Evolutionary conservation across 306 rosid species (phyloP).

Genomic region (Vigna radiata): DNA sequence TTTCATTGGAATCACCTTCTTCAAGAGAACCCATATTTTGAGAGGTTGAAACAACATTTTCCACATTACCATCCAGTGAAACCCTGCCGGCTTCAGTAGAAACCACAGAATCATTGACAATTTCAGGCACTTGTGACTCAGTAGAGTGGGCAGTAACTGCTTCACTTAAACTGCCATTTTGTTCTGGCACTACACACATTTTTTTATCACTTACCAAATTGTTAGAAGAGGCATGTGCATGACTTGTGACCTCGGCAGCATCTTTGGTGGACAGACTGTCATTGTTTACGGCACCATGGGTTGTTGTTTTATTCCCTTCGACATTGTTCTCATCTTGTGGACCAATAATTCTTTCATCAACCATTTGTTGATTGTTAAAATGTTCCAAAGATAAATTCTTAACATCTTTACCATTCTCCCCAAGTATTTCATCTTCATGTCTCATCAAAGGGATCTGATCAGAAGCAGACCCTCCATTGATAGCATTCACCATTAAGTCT

Average conservation of each 20-base stretch:
- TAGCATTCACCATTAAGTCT: slow-evolving; percentile 36
- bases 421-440: slow-evolving; percentile 46
- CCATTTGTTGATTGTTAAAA: slow-evolving; percentile 37
- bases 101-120: slow-evolving; percentile 47
- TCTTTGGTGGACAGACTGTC: slow-evolving; percentile 42
- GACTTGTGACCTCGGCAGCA: slow-evolving; percentile 31
- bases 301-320: slow-evolving; percentile 47
- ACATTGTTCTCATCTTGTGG: slow-evolving; percentile 50
- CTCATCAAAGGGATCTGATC: slow-evolving; percentile 45
- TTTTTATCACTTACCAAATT: slow-evolving; percentile 48
- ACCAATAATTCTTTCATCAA: slow-evolving; percentile 49
- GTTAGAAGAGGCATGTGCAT: slow-evolving; percentile 37
- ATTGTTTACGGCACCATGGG: slow-evolving; percentile 38
- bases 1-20: slow-evolving; percentile 76
- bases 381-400: slow-evolving; percentile 49
- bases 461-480: slow-evolving; percentile 50
- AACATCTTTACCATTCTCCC: slow-evolving; percentile 50
- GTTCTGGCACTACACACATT: slow-evolving; percentile 41
- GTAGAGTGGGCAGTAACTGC: slow-evolving; percentile 40
- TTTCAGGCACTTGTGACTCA: slow-evolving; percentile 49
- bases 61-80: slow-evolving; percentile 46
- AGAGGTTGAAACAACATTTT: slow-evolving; percentile 54
- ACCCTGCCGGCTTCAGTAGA: slow-evolving; percentile 51
- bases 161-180: slow-evolving; percentile 45
- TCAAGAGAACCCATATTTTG: slow-evolving; percentile 58